phyloP scores from a whole-genome alignment of 2,329 filamentous ascomycete species.

The Monilinia aucupariae region DNA sequence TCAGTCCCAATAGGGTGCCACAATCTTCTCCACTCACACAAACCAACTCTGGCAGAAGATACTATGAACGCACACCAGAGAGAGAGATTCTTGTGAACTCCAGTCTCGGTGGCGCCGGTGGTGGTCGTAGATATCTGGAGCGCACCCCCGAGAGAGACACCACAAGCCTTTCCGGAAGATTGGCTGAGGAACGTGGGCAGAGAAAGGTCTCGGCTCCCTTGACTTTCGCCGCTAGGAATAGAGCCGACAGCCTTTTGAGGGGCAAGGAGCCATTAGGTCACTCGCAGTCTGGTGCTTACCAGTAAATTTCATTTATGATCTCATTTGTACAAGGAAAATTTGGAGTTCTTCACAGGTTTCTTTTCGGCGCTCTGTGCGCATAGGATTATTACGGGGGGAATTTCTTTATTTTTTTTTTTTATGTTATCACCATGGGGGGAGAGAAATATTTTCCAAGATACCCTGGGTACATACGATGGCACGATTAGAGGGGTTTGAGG shows the following conservation, averaged over 20 bases:
- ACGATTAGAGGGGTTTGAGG: slow-evolving; percentile 16
- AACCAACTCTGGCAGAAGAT: slow-evolving; percentile 21
- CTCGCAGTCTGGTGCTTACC: slow-evolving; percentile 24
- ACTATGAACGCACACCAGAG: slow-evolving; percentile 15
- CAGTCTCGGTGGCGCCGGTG: slow-evolving; percentile 17
- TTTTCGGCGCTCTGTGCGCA: neutral
- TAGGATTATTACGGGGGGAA: neutral
- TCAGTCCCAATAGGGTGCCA: slow-evolving; percentile 51
- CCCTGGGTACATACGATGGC: slow-evolving; percentile 17
- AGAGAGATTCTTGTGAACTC: slow-evolving; percentile 18
- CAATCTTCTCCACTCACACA: slow-evolving; percentile 42
- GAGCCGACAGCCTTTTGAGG: slow-evolving; percentile 27
- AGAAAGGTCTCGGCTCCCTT: slow-evolving; percentile 30
- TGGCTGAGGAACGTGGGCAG: slow-evolving; percentile 29
- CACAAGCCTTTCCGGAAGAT: slow-evolving; percentile 24
- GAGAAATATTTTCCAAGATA: slow-evolving; percentile 15
- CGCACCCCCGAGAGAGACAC: slow-evolving; percentile 34
- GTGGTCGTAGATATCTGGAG: slow-evolving; percentile 30
- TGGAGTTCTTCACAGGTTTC: slow-evolving; percentile 5
- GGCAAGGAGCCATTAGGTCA: slow-evolving; percentile 25
- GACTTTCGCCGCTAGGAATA: slow-evolving; percentile 22
- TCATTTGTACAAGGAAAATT: slow-evolving; percentile 8
- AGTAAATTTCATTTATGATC: slow-evolving; percentile 18
- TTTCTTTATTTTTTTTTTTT: slow-evolving; percentile 9
- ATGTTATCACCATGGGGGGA: slow-evolving; percentile 7